Evolutionary conservation across 345 rosid genomes (phyloP), one percentile per base, ranked within the genome.

Genomic region (Capsella bursapastoris): DNA sequence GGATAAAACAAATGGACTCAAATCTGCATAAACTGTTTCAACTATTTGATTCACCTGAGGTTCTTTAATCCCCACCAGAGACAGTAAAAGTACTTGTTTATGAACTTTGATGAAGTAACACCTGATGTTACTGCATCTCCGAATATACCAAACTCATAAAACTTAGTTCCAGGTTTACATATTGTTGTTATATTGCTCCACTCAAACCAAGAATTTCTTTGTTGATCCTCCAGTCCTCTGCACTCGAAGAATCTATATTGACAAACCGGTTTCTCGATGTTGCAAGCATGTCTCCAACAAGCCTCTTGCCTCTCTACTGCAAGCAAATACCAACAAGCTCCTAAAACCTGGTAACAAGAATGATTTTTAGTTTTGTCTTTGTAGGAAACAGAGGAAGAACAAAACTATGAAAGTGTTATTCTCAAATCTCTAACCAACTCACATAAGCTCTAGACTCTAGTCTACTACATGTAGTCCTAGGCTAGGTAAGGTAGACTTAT

Each of bases 61-160:
- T 89, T 94, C 84, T 74, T 89, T 56, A 94, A 74, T 11, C 98
- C 98, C 97, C 97, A 94, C 98, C 98, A 94, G 31, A 94, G 93
- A 76, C 95, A 89, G 79, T 89, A 89, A 34, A 91, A 94, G 84
- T 89, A 94, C 73, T 94, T 91, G 86, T 83, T 73, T 53, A 94
- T 38, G 85, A 94, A 94, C 0, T 85, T 75, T 27, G 97, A 64
- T 16, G 77, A 63, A 29, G 92, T 84, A 22, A 90, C 90, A 50
- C 53, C 76, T 18, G 77, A 84, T 28, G 83, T 79, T 76, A 88
- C 72, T 32, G 93, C 86, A 74, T 94, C 95, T 12, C 87, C 93
- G 52, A 82, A 94, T 37, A 94, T 91, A 48, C 97, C 96, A 32
- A 94, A 94, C 61, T 79, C 76, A 49, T 88, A 94, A 65, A 71